phyloP scores from a whole-genome alignment of 805 yeast species.

The Sugiyamaella floridensis region DNA sequence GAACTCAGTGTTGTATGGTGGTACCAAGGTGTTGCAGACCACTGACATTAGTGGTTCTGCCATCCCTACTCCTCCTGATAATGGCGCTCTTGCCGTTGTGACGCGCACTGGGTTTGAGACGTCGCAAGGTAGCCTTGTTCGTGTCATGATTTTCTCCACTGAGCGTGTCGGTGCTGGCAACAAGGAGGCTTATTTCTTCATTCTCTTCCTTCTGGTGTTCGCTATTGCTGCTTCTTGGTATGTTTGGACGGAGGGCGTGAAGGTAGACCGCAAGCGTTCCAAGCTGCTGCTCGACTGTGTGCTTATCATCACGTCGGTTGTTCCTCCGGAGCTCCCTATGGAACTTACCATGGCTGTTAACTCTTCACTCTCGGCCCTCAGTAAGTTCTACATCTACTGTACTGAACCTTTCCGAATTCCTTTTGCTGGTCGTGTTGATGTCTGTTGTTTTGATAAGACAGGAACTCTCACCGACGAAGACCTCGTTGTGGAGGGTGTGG shows the following conservation, averaged over 20 bases:
- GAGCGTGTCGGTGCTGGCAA: conserved; percentile 96
- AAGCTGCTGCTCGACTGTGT: conserved; percentile 93
- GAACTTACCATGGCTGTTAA: conserved; percentile 98
- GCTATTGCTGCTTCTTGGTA: conserved; percentile 96
- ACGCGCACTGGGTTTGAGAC: conserved; percentile 97
- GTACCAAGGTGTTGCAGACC: conserved; percentile 92
- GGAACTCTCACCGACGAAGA: conserved; percentile 98
- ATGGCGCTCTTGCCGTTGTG: conserved; percentile 86
- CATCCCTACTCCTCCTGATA: conserved; percentile 71
- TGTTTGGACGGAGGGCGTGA: conserved; percentile 97
- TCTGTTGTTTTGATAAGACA: conserved; percentile 97
- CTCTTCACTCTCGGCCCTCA: conserved; percentile 77
- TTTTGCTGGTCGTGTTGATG: conserved; percentile 94
- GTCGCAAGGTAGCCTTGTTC: conserved; percentile 92
- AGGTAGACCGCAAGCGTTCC: conserved; percentile 90
- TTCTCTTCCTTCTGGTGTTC: conserved; percentile 78
- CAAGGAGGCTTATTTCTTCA: conserved; percentile 87
- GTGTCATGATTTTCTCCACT: conserved; percentile 95
- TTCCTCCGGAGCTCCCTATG: conserved; percentile 98
- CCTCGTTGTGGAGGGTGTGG: conserved; percentile 90
- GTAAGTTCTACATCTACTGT: conserved; percentile 85
- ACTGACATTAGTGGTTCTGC: conserved; percentile 49
- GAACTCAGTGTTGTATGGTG: conserved; percentile 86
- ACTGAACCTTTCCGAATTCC: conserved; percentile 99
- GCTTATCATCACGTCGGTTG: conserved; percentile 92